Base-by-base conservation (phyloP, 2,329 filamentous ascomycete genomes). In the Hirsutella minnesotensis region DNA sequence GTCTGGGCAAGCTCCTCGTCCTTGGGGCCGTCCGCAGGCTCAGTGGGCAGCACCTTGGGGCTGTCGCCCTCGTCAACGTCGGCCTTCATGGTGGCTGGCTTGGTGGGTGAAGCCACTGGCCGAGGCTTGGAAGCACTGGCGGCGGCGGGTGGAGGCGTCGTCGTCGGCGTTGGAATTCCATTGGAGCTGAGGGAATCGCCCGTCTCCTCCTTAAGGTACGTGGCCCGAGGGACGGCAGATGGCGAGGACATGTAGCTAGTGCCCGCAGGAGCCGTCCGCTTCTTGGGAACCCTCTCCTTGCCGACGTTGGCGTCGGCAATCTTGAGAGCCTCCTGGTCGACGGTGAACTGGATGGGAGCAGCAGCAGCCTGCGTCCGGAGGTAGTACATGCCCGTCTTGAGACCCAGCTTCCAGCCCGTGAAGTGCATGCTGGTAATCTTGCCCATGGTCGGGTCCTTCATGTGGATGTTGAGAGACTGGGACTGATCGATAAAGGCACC, bases 341-440 rank as follows among this genome's bases (percentile, higher is more conserved):
- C 92, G 4, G 92, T 98, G 72, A 98, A 98, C 67, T 98, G 92
- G 53, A 98, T 98, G 42, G 92, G 92, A 38, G 89, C 88, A 16
- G 89, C 89, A 30, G 92, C 92, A 49, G 92, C 92, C 80, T 94
- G 92, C 39, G 92, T 98, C 57, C 92, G 87, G 55, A 98, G 81
- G 69, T 98, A 98, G 81, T 98, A 98, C 92, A 98, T 96, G 72
- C 92, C 92, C 30, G 92, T 98, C 83, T 98, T 98, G 54, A 98
- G 79, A 58, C 92, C 92, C 52, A 96, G 81, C 76, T 96, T 98
- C 92, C 92, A 98, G 56, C 92, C 92, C 39, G 92, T 79, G 61
- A 98, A 98, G 72, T 98, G 92, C 92, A 98, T 98, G 64, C 84
- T 92, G 46, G 92, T 98, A 65, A 98, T 95, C 77, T 98, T 98